Percentiles rank a stretch among this genome's conserved stretches.
Evolutionary conservation across 345 rosid genomes (phyloP).

Genomic region (Gossypium arboreum): DNA sequence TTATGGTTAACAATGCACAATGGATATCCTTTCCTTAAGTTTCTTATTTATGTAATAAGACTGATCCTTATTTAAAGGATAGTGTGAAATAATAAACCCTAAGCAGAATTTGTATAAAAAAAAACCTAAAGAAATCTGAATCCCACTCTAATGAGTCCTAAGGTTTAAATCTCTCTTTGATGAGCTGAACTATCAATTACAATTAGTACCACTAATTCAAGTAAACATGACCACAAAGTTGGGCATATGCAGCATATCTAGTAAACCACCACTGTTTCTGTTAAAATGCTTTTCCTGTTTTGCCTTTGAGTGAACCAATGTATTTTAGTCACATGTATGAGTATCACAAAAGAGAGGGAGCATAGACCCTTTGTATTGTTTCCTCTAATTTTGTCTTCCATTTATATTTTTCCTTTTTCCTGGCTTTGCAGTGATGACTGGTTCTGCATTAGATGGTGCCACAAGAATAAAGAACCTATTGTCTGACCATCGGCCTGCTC

Average conservation of each 20-base stretch:
- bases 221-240: neutral
- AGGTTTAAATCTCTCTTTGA: too few species aligned
- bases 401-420: neutral
- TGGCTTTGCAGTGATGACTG: slow-evolving; percentile 55
- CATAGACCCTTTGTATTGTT: neutral
- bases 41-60: too few species aligned
- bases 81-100: too few species aligned
- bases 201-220: neutral
- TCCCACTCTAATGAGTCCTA: too few species aligned
- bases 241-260: neutral
- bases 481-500: slow-evolving; percentile 68
- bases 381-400: neutral
- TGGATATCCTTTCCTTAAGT: too few species aligned
- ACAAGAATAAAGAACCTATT: slow-evolving; percentile 29
- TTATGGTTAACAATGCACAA: too few species aligned
- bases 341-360: neutral
- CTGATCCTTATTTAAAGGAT: too few species aligned
- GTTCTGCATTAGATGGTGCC: slow-evolving; percentile 32
- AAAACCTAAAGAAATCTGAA: too few species aligned
- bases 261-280: neutral
- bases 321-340: neutral
- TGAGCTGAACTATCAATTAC: too few species aligned
- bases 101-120: too few species aligned
- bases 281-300: neutral
- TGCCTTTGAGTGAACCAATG: neutral